These are phyloP conservation scores for Lipomyces japonicus DNA, from an alignment of 805 yeast species.

Conservation along the genomic window DNA sequence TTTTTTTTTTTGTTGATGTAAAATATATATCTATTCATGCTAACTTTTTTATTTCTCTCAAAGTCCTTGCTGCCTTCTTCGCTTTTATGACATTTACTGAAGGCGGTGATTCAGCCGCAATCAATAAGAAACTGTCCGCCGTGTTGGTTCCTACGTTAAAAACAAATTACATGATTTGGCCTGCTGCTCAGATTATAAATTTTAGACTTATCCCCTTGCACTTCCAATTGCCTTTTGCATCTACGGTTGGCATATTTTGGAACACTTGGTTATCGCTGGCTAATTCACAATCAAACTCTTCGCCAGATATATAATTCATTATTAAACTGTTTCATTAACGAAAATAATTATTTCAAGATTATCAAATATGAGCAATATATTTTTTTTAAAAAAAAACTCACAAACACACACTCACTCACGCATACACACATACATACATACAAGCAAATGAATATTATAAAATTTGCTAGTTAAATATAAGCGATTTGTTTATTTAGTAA, in stretches of 20 bases:
- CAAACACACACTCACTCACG: no score
- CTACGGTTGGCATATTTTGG: conserved; percentile 87
- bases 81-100: conserved; percentile 82
- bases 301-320: conserved; percentile 10
- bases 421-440: no score
- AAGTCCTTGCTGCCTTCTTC: conserved; percentile 67
- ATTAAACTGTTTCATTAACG: neutral
- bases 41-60: neutral
- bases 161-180: conserved; percentile 89
- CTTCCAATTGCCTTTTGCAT: conserved; percentile 87
- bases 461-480: no score
- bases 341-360: no score
- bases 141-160: conserved; percentile 59
- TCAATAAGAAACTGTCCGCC: conserved; percentile 57
- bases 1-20: conserved; percentile 30
- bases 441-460: no score
- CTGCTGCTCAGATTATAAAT: conserved; percentile 73
- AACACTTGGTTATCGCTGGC: conserved; percentile 84
- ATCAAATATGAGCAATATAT: no score
- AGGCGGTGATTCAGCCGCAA: conserved; percentile 60
- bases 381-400: no score
- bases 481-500: no score
- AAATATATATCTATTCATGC: no score
- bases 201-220: conserved; percentile 72
- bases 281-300: conserved; percentile 53